Conservation (phyloP, 2,329 filamentous ascomycete species). For the Trichophyton equinum region DNA sequence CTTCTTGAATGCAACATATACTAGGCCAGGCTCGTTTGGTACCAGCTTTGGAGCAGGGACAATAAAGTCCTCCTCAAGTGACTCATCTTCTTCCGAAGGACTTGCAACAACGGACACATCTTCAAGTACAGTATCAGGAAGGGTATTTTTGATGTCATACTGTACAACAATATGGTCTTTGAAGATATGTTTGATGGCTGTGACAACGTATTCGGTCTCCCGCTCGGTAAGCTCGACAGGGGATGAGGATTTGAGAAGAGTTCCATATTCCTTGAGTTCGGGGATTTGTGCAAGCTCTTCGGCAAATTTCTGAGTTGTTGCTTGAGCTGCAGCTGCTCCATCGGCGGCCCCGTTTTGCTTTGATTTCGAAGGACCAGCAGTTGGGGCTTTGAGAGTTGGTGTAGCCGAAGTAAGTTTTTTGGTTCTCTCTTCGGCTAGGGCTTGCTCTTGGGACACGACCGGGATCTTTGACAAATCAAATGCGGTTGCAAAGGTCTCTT, state of each 20-base stretch:
- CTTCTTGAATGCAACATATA: conserved; percentile 93
- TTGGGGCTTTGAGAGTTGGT: conserved; percentile 86
- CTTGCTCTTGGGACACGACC: conserved; percentile 88
- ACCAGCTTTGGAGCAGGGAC: conserved; percentile 72
- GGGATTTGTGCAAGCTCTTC: conserved; percentile 79
- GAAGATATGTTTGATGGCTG: conserved; percentile 91
- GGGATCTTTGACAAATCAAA: conserved; percentile 90
- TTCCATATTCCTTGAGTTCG: conserved; percentile 80
- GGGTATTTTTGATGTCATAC: conserved; percentile 95
- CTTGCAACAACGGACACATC: conserved; percentile 74
- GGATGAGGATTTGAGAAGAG: conserved; percentile 79
- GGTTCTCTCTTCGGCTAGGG: conserved; percentile 85
- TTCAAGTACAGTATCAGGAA: conserved; percentile 79
- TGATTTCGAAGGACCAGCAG: conserved; percentile 62
- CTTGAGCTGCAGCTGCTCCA: conserved; percentile 61
- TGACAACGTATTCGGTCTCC: conserved; percentile 94
- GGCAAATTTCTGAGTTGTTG: conserved; percentile 75
- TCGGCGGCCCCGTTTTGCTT: conserved; percentile 57
- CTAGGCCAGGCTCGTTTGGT: conserved; percentile 77
- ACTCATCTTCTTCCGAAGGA: conserved; percentile 68
- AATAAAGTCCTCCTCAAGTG: conserved; percentile 74
- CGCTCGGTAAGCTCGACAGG: conserved; percentile 86
- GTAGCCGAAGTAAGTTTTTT: conserved; percentile 93
- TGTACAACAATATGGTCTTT: conserved; percentile 93
- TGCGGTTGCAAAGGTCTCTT: conserved; percentile 66